Conservation (phyloP, 1,284 basidiomycete genomes). For the Tylopilus sp. region DNA sequence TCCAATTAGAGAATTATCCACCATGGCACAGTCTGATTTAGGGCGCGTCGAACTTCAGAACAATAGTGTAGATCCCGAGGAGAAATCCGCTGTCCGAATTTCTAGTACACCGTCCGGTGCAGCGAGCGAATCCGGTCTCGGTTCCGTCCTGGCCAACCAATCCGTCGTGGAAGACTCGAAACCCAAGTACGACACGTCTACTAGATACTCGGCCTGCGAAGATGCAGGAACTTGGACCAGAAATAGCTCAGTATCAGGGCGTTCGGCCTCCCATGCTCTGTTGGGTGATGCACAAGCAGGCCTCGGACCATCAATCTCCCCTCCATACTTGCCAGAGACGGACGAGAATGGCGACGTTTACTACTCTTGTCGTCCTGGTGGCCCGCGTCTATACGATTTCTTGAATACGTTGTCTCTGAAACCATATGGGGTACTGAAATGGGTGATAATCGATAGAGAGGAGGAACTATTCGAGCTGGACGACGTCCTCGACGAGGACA, state of each 20-base stretch:
- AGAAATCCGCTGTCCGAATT: slow-evolving; percentile 3
- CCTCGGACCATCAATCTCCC: slow-evolving; percentile 49
- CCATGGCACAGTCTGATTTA: neutral
- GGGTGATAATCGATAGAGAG: slow-evolving; percentile 64
- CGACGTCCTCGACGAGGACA: slow-evolving; percentile 65
- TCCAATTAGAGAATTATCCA: slow-evolving; percentile 7
- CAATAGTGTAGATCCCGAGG: slow-evolving; percentile 1
- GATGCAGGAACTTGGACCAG: slow-evolving; percentile 5
- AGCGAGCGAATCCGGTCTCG: slow-evolving; percentile 9
- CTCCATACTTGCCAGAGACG: slow-evolving; percentile 50
- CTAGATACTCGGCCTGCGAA: slow-evolving; percentile 9
- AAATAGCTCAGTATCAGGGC: slow-evolving; percentile 9
- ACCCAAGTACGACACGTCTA: slow-evolving; percentile 15
- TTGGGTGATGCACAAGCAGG: slow-evolving; percentile 36
- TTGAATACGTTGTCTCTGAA: slow-evolving; percentile 55
- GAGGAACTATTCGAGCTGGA: slow-evolving; percentile 69
- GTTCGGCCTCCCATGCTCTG: slow-evolving; percentile 19
- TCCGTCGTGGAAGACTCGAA: slow-evolving; percentile 24
- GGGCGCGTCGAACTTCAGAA: neutral
- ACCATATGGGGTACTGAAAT: slow-evolving; percentile 58
- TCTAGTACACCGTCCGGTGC: slow-evolving; percentile 18
- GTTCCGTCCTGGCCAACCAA: slow-evolving; percentile 7
- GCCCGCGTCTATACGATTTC: slow-evolving; percentile 60
- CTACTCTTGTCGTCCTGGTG: slow-evolving; percentile 63
- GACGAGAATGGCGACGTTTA: slow-evolving; percentile 43